Base-by-base conservation (phyloP, 371 early-diverging fungal genomes). In the Mucor piriformis region DNA sequence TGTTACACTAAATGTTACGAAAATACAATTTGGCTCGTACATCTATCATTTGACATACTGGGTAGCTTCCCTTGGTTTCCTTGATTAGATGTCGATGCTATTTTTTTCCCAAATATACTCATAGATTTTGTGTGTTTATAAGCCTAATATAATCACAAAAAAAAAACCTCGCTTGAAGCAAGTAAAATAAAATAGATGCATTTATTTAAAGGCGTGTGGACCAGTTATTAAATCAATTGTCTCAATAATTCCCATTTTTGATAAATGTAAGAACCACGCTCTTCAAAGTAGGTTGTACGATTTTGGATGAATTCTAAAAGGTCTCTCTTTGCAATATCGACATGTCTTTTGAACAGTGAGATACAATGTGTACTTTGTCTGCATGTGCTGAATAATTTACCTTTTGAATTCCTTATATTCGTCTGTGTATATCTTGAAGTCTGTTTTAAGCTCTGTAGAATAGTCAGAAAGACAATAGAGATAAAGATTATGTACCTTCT, bases 391-490 rank as follows among this genome's bases (percentile, higher is more conserved):
- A 40, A 12, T 10, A 20, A 43, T 6, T 10, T 43, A 43, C 43
- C 43, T 43, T 43, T 43, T 43, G 21, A 43, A 43, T 11, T 43
- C 43, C 21, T 21, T 43, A 21, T 43, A 43, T 43, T 43, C 43
- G 3, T 43, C 43, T 2, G 21, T 21, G 21, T 43, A 43, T 21
- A 21, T 3, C 12, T 43, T 16, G 21, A 20, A 43, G 7, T 43
- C 43, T 3, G 18, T 0, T 20, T 16, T 18, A 16, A 43, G 18
- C 3, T 43, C 43, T 43, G 21, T 21, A 21, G 16, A 10, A 43
- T 43, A 43, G 10, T 40, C 16, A 16, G 6, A 15, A 40, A n/a
- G 6, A 40, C 16, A 16, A 12, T 12, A 40, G 12, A 16, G 16
- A 34, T 34, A 11, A 11, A 3, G 34, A 1, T 5, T n/a, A 18